Evolutionary conservation across 805 yeast species (phyloP), one percentile per base, ranked within the genome.

Genomic region (Ogataea zsoltii): DNA sequence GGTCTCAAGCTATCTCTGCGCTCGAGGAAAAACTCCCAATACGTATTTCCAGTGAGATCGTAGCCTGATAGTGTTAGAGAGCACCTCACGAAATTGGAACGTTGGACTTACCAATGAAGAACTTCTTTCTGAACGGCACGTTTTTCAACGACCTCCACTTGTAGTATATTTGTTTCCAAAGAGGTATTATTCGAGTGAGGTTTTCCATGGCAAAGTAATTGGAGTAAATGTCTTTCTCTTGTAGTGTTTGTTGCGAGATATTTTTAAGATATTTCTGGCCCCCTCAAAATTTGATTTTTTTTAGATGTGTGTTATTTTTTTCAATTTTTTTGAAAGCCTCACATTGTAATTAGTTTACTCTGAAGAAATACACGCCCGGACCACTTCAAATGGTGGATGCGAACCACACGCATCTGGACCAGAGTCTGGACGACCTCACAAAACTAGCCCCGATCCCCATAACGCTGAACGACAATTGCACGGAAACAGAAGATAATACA

Each of bases 31-130:
- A 84, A 82, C 61, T 88, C 96, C 96, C 96, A 88, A 67, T 83
- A 88, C 2, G 92, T 81, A 62, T 88, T 88, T 2, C 94, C 96
- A 32, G 80, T 81, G n/a, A 88, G 70, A 58, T 88, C 96, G 58
- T 85, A 87, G 2, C 89, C 87, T 32, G 35, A 4, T 14, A 14
- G 40, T 32, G 43, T 23, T 40, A 32, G 37, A 7, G 15, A 15
- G 25, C 2, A 13, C 17, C 9, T 28, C n/a, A 10, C 14, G 13
- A 21, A 3, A 17, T 13, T 14, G 26, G 18, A 3, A 18, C 15
- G 14, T 17, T 2, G 11, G 21, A 49, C 57, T 23, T 49, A 55
- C 77, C 77, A 9, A 82, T 72, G 55, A 87, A 86, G 69, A 82
- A 87, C 60, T 72, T 75, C 44, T 74, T 74, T 33, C 95, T 73